Evolutionary conservation across 768 basidiomycete species (phyloP), one percentile per base, ranked within the genome.

Genomic region (Tricholoma hemisulphureum): DNA sequence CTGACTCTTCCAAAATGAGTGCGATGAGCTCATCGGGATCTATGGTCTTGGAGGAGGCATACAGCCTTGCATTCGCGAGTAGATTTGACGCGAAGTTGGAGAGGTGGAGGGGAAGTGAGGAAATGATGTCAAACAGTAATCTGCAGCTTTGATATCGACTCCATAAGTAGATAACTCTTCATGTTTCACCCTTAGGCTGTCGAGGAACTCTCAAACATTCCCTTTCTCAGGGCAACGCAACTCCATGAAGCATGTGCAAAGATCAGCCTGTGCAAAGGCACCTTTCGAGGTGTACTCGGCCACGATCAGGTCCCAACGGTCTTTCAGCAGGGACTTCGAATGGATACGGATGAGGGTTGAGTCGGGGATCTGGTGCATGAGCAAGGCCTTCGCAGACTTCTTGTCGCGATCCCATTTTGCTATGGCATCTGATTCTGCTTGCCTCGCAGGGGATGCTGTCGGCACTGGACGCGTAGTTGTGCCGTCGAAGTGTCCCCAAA

Each of bases 261-360:
- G 45, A 9, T 70, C 66, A 1, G 69, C 63, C 46, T 72, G 65
- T 14, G 65, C 69, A 53, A 65, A 71, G 24, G 68, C 60, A 31
- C 68, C 64, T 56, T 73, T 73, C 48, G 68, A 58, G 4, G 71
- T 69, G 62, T 65, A 76, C 37, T 76, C 71, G 10, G 41, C 28
- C 6, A 64, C 58, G 48, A 76, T 71, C 14, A 58, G 57, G 11
- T 64, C 59, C 75, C 74, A 75, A 31, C 63, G 65, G 16, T 65
- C 65, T 5, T 60, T 64, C n/a, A 73, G 70, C 3, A 62, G 66
- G 10, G 10, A 20, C 57, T 69, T 63, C 11, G 28, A 26, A 10
- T 58, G 57, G 34, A 71, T 46, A 8, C 58, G 60, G 43, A 73
- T 65, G 9, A 71, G 32, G 6, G 67, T 65, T 0, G 67, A 71